Evolutionary conservation across 2,329 filamentous ascomycete species (phyloP), one percentile per base, ranked within the genome.

Genomic region (Chaetomiaceae sp.): DNA sequence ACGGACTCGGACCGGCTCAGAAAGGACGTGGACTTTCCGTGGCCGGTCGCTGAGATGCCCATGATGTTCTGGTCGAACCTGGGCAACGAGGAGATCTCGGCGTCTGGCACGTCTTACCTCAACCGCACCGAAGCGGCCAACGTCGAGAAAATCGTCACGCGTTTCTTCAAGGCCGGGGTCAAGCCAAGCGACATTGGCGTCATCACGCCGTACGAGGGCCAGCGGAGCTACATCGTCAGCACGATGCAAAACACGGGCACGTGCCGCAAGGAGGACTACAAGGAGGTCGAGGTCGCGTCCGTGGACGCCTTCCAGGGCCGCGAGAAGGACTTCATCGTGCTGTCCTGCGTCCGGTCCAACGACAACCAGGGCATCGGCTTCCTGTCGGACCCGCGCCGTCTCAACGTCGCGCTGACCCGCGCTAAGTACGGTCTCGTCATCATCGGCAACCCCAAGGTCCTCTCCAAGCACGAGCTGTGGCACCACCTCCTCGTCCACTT

Each of bases 51-150:
- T 17, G 91, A 97, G 63, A 88, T 83, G 57, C 93, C 93, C 3
- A 98, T 98, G 93, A 97, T 97, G 93, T 98, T 98, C 71, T 98
- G 93, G 93, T 95, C 89, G 20, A 98, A 98, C 64, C 73, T 96
- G 45, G 93, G 93, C 50, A 95, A 94, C 50, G 93, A 98, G 67
- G 93, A 98, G 67, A 98, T 98, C 41, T 96, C 91, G 6, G 93
- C 93, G 1, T 96, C 90, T 20, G 93, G 93, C 61, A 98, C 93
- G 2, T 97, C 91, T 2, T 98, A 98, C 62, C 83, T 98, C 56
- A 98, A 98, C 68, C 87, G 93, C 38, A 97, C 93, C 1, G 93
- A 98, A 66, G 90, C 93, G 4, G 86, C 89, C 38, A 97, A 97
- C 55, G 93, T 98, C 26, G 93, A 98, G 70, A 98, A 98, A 75